These are phyloP conservation scores for Vaccinium myrtillus DNA, from an alignment of 148 eudicot species.

Conservation along the genomic window DNA sequence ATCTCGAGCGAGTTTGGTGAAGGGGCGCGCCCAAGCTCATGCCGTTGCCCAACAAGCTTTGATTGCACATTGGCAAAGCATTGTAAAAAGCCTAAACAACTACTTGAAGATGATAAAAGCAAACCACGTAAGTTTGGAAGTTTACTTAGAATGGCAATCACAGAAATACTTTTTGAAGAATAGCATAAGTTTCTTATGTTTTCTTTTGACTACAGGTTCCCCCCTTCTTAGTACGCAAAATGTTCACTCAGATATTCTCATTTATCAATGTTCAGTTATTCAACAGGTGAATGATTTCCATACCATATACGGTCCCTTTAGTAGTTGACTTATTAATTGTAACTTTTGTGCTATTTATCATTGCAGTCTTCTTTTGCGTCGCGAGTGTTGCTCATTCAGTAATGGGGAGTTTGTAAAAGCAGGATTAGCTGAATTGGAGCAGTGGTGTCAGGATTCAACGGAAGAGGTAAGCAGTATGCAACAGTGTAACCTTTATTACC, in stretches of 20 bases:
- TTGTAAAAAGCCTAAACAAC: constrained; percentile 72
- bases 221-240: constrained; percentile 73
- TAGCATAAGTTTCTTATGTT: constrained; percentile 11
- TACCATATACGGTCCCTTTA: neutral
- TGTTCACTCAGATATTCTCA: constrained; percentile 84
- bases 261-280: constrained; percentile 93
- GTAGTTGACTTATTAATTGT: neutral
- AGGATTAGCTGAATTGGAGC: constrained; percentile 94
- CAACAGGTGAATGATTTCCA: constrained; percentile 57
- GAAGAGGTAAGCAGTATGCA: constrained; percentile 65
- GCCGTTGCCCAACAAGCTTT: constrained; percentile 89
- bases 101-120: constrained; percentile 76
- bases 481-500: neutral
- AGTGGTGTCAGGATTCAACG: constrained; percentile 75
- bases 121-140: constrained; percentile 57
- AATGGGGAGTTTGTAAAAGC: constrained; percentile 94
- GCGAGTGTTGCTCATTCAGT: constrained; percentile 98
- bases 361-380: constrained; percentile 85
- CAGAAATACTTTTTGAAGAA: neutral
- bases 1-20: constrained; percentile 80
- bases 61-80: constrained; percentile 96
- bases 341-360: neutral
- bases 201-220: constrained; percentile 56
- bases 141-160: constrained; percentile 1
- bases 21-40: constrained; percentile 86